These are phyloP conservation scores for Phytopythium sindhum DNA, from an alignment of 352 stramenopile species.

Conservation along the genomic window DNA sequence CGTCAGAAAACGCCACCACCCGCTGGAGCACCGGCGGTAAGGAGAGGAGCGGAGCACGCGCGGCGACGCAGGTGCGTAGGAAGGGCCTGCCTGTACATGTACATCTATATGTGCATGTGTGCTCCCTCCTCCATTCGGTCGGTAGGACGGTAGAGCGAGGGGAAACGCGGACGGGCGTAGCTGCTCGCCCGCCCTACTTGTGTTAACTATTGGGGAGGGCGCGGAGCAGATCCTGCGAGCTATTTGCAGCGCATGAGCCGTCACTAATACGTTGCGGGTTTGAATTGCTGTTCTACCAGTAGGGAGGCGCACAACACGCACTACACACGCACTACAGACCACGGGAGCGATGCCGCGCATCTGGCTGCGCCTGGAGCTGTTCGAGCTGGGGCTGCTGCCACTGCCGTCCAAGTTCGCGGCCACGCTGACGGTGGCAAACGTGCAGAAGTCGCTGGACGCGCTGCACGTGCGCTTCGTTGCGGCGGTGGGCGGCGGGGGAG, in stretches of 20 bases:
- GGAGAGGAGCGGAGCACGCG: not conserved
- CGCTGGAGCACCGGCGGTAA: not conserved
- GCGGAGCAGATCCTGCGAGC: not conserved
- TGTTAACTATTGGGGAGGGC: not conserved
- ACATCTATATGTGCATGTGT: not conserved
- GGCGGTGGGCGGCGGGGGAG: constrained; percentile 5
- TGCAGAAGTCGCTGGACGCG: constrained; percentile 55
- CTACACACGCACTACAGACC: constrained; percentile 6
- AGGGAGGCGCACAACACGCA: not conserved
- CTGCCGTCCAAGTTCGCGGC: constrained; percentile 67
- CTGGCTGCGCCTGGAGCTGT: constrained; percentile 83
- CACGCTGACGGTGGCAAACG: constrained; percentile 59
- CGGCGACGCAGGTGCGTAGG: not conserved
- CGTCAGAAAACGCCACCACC: no score
- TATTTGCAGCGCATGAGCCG: not conserved
- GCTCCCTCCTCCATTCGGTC: no score
- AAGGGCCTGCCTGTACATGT: no score
- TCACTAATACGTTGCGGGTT: not conserved
- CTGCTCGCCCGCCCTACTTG: not conserved
- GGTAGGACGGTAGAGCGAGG: not conserved
- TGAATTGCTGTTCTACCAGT: not conserved
- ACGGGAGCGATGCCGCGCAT: constrained; percentile 51
- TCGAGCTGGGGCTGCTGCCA: constrained; percentile 76
- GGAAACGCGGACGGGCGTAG: no score
- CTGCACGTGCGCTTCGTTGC: constrained; percentile 46